Percentiles rank a stretch among this genome's conserved stretches.
Conservation (phyloP, 1,284 basidiomycete genomes). For the Ganoderma meredithae region DNA sequence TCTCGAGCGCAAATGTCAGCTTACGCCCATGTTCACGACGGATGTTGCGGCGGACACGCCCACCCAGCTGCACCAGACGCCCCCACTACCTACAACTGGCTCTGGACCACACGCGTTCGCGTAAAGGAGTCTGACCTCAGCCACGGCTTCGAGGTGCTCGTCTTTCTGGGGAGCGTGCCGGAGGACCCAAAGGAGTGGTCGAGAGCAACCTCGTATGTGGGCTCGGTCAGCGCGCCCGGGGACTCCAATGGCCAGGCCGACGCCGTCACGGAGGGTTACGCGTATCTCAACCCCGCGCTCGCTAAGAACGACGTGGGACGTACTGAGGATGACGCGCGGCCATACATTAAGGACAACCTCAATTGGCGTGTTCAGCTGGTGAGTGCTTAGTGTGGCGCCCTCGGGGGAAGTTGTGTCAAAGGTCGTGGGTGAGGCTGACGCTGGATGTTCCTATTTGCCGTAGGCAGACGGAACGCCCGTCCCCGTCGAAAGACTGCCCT, state of each 20-base stretch:
- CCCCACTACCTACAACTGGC: conserved; percentile 19
- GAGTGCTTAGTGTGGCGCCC: background rate
- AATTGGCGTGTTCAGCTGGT: conserved; percentile 46
- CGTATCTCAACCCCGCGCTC: conserved; percentile 50
- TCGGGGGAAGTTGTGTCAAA: background rate
- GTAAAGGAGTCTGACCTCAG: conserved; percentile 51
- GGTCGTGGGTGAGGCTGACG: background rate
- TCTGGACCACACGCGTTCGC: conserved; percentile 51
- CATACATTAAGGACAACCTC: conserved; percentile 48
- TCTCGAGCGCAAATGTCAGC: no score
- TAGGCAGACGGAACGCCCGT: conserved; percentile 4
- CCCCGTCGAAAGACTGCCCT: conserved; percentile 11
- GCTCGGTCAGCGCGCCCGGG: conserved; percentile 46
- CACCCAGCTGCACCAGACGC: background rate
- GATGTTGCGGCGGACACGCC: background rate
- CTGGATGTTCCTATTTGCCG: background rate
- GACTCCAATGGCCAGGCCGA: conserved; percentile 29
- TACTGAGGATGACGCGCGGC: conserved; percentile 45
- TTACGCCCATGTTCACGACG: no score
- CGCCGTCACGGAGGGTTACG: conserved; percentile 58
- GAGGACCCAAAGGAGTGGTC: conserved; percentile 45
- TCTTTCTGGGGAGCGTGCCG: conserved; percentile 52
- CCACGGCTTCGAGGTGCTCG: conserved; percentile 46
- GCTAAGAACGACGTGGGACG: conserved; percentile 36
- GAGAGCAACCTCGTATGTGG: conserved; percentile 43